Percentiles rank a stretch among this genome's conserved stretches.
These are phyloP conservation scores for Aureobasidium sp. DNA, from an alignment of 2,329 filamentous ascomycete species.

Conservation along the genomic window DNA sequence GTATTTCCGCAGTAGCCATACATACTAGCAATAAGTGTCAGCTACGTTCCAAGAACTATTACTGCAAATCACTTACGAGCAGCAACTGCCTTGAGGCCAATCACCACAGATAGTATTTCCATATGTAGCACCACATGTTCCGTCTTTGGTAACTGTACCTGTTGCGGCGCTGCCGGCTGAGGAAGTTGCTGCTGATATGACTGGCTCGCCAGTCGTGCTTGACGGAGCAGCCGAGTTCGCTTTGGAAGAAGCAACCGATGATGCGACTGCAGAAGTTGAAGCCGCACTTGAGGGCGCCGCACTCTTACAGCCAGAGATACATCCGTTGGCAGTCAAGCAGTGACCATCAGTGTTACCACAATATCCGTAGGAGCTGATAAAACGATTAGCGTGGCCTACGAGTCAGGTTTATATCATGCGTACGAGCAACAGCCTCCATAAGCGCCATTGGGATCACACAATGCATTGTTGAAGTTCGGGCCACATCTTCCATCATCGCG, in stretches of 20 bases:
- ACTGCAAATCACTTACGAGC: neutral
- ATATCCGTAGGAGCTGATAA: slow-evolving; percentile 18
- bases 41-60: neutral
- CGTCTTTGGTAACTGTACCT: slow-evolving; percentile 39
- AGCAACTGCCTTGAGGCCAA: slow-evolving; percentile 43
- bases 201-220: slow-evolving; percentile 17
- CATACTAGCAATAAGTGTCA: slow-evolving; percentile 36
- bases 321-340: slow-evolving; percentile 25
- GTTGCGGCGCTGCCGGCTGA: slow-evolving; percentile 21
- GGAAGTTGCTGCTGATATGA: slow-evolving; percentile 20
- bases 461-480: slow-evolving; percentile 28
- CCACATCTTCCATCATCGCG: slow-evolving; percentile 33
- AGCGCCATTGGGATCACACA: slow-evolving; percentile 30
- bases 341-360: slow-evolving; percentile 27
- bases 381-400: slow-evolving; percentile 9
- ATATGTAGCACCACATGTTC: slow-evolving; percentile 44
- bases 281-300: slow-evolving; percentile 14
- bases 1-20: slow-evolving; percentile 48
- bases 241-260: slow-evolving; percentile 11
- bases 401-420: neutral
- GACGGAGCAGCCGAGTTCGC: slow-evolving; percentile 15
- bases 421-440: slow-evolving; percentile 32
- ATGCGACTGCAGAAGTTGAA: neutral
- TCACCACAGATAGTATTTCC: slow-evolving; percentile 42
- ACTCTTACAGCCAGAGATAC: slow-evolving; percentile 31